Conservation (phyloP, 2,329 filamentous ascomycete genomes). For the Xylariaceae sp. region DNA sequence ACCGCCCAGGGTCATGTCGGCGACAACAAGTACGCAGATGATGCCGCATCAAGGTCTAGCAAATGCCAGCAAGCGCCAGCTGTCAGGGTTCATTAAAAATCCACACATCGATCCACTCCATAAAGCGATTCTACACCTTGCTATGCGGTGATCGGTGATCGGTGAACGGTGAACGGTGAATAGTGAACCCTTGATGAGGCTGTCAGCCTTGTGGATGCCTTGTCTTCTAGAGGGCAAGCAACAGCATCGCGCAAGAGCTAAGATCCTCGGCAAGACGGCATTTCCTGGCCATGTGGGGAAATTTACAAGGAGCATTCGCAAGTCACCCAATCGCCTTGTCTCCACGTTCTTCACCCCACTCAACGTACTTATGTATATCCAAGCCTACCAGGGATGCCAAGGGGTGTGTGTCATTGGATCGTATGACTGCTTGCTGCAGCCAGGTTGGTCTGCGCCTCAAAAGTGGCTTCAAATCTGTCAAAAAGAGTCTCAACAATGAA, state of each 20-base stretch:
- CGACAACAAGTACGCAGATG: neutral
- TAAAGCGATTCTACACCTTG: neutral
- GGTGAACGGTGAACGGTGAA: constrained; percentile 9
- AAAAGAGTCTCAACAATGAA: constrained; percentile 13
- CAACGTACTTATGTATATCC: constrained; percentile 12
- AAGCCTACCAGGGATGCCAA: constrained; percentile 8
- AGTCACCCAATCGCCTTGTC: constrained; percentile 42
- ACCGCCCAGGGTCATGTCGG: constrained; percentile 11
- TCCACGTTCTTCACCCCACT: constrained; percentile 23
- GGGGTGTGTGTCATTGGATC: constrained; percentile 22
- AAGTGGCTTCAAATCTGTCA: constrained; percentile 35
- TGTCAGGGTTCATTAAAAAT: constrained; percentile 5
- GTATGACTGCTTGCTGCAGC: constrained; percentile 31
- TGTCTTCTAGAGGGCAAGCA: constrained; percentile 6
- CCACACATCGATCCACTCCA: constrained; percentile 11
- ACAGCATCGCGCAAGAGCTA: neutral
- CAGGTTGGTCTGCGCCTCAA: constrained; percentile 36
- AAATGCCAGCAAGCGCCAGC: neutral
- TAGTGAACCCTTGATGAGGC: constrained; percentile 15
- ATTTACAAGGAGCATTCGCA: too few relatives aligned
- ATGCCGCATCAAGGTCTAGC: constrained; percentile 5
- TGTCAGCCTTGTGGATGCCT: constrained; percentile 32
- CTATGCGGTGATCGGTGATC: neutral
- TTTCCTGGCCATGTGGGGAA: constrained; percentile 17
- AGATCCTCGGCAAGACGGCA: neutral